Percentiles rank a stretch among this genome's conserved stretches.
These are phyloP conservation scores for Haematococcus sp. DNA, from an alignment of 139 green algal species.

Conservation along the genomic window DNA sequence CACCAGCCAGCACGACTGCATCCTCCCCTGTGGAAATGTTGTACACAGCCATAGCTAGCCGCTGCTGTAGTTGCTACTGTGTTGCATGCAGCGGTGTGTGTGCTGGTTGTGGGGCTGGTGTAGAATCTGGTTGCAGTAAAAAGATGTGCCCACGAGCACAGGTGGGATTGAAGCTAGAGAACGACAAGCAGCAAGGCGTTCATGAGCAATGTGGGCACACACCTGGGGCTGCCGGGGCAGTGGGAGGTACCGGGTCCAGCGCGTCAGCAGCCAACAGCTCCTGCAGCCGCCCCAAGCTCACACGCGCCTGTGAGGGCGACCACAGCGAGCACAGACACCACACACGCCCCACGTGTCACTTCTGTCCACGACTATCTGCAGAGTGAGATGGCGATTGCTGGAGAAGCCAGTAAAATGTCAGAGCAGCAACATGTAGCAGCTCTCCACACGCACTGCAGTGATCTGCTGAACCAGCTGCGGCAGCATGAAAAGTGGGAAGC, in stretches of 20 bases:
- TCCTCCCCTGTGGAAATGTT: conserved; percentile 20
- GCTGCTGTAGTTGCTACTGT: too few species aligned
- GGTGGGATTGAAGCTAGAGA: not conserved
- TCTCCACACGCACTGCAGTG: conserved; percentile 4
- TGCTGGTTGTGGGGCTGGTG: too few species aligned
- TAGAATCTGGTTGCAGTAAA: too few species aligned
- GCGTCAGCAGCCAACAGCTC: conserved; percentile 45
- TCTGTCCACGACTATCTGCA: too few species aligned
- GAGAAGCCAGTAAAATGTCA: too few species aligned
- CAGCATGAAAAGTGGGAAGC: conserved; percentile 61
- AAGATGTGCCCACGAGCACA: not conserved
- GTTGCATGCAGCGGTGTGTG: too few species aligned
- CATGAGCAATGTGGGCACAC: too few species aligned
- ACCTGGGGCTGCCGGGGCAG: not conserved
- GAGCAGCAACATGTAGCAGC: not conserved
- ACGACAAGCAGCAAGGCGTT: too few species aligned
- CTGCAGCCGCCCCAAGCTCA: conserved; percentile 50
- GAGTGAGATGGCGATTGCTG: too few species aligned
- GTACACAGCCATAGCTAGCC: too few species aligned
- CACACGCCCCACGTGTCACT: too few species aligned
- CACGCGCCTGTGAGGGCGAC: conserved; percentile 29
- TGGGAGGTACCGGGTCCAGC: not conserved
- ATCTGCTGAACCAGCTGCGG: conserved; percentile 22
- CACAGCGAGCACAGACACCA: too few species aligned
- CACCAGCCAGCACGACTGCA: conserved; percentile 46